Evolutionary conservation across 768 basidiomycete species (phyloP).

Genomic region (Kwoniella sp.): DNA sequence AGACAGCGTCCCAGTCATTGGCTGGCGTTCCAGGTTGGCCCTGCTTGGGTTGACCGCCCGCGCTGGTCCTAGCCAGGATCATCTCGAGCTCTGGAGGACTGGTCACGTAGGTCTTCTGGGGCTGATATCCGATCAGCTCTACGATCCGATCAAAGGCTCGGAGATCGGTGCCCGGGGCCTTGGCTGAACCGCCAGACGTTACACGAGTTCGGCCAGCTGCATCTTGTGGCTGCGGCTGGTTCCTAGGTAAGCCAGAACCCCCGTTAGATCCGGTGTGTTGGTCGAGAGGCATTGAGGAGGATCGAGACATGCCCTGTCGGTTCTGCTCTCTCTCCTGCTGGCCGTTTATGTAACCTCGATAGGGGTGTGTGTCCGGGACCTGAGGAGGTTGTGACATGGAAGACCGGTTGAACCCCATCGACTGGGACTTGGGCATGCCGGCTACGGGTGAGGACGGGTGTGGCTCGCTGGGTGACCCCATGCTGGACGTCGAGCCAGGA

Average conservation of each 20-base stretch:
- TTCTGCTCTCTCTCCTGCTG: conserved; percentile 7
- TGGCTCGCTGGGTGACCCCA: neutral
- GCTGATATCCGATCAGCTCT: conserved; percentile 41
- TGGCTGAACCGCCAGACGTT: too few relatives aligned
- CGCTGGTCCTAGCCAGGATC: conserved; percentile 48
- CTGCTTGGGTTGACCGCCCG: conserved; percentile 48
- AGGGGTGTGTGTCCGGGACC: conserved; percentile 24
- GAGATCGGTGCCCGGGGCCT: neutral
- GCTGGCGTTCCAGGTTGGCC: conserved; percentile 47
- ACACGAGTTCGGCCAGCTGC: too few relatives aligned
- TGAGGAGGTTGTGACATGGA: neutral
- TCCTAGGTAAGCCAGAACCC: neutral
- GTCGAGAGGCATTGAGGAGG: conserved; percentile 25
- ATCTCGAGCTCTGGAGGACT: conserved; percentile 50
- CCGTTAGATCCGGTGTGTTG: too few relatives aligned
- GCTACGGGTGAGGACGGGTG: neutral
- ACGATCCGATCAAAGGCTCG: conserved; percentile 24
- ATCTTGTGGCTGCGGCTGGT: neutral
- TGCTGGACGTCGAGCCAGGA: neutral
- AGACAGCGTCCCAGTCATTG: conserved; percentile 51
- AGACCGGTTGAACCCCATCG: conserved; percentile 23
- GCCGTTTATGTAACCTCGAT: conserved; percentile 18
- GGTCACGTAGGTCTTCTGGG: conserved; percentile 46
- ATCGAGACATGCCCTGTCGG: conserved; percentile 18
- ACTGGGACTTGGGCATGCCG: conserved; percentile 29